Conservation (phyloP, 305 asterid species). For the Solanum hybrid region DNA sequence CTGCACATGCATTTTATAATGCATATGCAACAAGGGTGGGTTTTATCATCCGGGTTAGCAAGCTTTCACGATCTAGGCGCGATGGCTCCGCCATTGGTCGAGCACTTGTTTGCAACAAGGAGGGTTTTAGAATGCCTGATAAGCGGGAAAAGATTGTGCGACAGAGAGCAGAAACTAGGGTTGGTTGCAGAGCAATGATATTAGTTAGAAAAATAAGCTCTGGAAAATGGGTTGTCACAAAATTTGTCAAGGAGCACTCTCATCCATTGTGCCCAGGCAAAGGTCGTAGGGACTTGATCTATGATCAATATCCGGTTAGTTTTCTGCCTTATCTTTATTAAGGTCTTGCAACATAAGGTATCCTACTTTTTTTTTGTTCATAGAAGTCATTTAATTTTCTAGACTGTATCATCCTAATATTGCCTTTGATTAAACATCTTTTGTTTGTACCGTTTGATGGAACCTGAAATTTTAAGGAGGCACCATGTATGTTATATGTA, state of each 20-base stretch:
- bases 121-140: slow-evolving; percentile 90
- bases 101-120: slow-evolving; percentile 95
- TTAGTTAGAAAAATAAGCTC: slow-evolving; percentile 74
- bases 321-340: background rate
- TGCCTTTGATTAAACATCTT: background rate
- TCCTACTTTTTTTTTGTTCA: background rate
- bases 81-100: slow-evolving; percentile 98
- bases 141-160: slow-evolving; percentile 83
- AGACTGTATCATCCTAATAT: background rate
- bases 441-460: background rate
- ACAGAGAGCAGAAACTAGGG: slow-evolving; percentile 93
- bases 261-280: slow-evolving; percentile 84
- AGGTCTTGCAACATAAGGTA: background rate
- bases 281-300: slow-evolving; percentile 72
- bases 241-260: slow-evolving; percentile 80
- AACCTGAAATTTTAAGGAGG: background rate
- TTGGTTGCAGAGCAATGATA: slow-evolving; percentile 96
- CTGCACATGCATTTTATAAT: slow-evolving; percentile 87
- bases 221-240: slow-evolving; percentile 83
- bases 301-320: slow-evolving; percentile 78
- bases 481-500: background rate
- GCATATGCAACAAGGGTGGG: slow-evolving; percentile 79
- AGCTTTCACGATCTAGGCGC: slow-evolving; percentile 93
- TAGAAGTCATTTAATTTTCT: background rate
- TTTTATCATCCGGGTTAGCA: slow-evolving; percentile 85